A percentile compares a stretch with the other conserved stretches of the same genome.
phyloP scores from a whole-genome alignment of 257 asterid species.

The Gentiana dahurica region DNA sequence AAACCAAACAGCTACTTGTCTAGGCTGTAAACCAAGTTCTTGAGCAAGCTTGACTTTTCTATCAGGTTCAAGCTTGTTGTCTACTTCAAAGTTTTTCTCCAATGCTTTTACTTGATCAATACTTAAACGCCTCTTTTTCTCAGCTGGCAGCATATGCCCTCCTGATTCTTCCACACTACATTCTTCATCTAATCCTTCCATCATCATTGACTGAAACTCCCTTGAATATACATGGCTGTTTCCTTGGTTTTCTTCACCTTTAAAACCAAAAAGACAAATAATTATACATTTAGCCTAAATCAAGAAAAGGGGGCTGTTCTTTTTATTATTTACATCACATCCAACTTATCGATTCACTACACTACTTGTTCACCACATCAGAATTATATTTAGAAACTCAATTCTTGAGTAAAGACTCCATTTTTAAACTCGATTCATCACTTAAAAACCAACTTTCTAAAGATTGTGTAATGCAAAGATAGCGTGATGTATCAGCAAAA shows the following conservation, averaged over 20 bases:
- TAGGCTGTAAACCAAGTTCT: conserved; percentile 37
- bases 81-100: conserved; percentile 35
- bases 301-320: too few species aligned
- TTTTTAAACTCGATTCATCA: conserved; percentile 14
- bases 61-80: conserved; percentile 39
- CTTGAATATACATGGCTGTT: conserved; percentile 36
- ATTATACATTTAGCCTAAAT: not conserved
- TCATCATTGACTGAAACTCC: conserved; percentile 27
- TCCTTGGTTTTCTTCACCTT: conserved; percentile 40
- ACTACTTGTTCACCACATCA: too few species aligned
- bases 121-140: conserved; percentile 30
- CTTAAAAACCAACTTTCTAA: conserved; percentile 4
- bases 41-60: conserved; percentile 28
- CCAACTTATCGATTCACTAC: too few species aligned
- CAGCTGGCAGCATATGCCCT: conserved; percentile 11
- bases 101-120: conserved; percentile 34
- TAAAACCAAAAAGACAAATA: conserved; percentile 6
- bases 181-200: conserved; percentile 33
- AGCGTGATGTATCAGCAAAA: conserved; percentile 19
- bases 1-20: conserved; percentile 49
- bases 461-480: conserved; percentile 11
- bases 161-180: conserved; percentile 23
- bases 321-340: too few species aligned
- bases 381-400: too few species aligned
- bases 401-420: conserved; percentile 2